Base-by-base conservation (phyloP, 2,329 filamentous ascomycete species). In the Apiospora arundinis region DNA sequence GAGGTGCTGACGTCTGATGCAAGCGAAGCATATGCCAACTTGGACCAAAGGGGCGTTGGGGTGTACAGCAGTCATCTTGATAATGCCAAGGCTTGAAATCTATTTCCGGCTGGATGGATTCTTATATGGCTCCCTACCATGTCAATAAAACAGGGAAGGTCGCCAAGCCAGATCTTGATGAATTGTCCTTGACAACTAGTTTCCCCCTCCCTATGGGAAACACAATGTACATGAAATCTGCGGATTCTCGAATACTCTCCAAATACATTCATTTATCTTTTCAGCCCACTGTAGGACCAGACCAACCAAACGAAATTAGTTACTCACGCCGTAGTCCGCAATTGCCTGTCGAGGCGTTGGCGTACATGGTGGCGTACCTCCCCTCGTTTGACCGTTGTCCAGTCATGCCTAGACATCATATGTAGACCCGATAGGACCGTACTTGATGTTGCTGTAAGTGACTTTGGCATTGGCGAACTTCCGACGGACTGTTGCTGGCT, bases 371-470 rank as follows among this genome's bases (percentile, higher is more conserved):
- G 7, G 5, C 12, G 4, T 37, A 16, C n/a, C 18, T 12, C 18
- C 5, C 42, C 42, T 45, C 14, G 42, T 12, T 12, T 16, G 42
- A 14, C 11, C 42, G 16, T 16, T 3, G 12, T 2, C 42, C 42
- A 9, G 23, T 9, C 45, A n/a, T n/a, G 7, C 42, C 49, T 66
- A 71, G 40, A 69, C 46, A n/a, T 60, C 52, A 69, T 74, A 85
- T 69, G 84, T 86, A 14, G 82, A 84, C 72, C 82, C 81, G 74
- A 86, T 81, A 42, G 83, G 81, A 11, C 85, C 85, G 72, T 83
- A 80, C 79, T 83, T 85, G 79, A 87, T 84, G 80, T 85, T 85
- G 65, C 82, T 85, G 78, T 80, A 87, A 28, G 79, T 79, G 45
- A 86, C 84, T 71, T 79, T 80, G 71, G 85, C 78, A 73, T 80